phyloP scores from a whole-genome alignment of 1,284 basidiomycete genomes.

The Ceratobasidium sp. region DNA sequence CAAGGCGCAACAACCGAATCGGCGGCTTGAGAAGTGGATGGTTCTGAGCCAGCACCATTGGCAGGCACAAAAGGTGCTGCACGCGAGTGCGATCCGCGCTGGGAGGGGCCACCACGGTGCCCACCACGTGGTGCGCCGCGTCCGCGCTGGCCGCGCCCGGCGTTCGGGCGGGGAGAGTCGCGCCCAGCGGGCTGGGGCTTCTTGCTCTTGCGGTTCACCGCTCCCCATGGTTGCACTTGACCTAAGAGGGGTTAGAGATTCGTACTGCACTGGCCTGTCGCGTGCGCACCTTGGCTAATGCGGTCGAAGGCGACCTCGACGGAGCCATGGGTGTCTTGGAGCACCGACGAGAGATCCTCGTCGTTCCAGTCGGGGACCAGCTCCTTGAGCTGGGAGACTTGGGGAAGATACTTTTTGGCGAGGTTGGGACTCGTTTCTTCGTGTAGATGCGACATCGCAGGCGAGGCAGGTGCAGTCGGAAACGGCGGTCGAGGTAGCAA shows the following conservation, averaged over 20 bases:
- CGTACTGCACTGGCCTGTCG: background rate
- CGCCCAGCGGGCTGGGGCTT: slow-evolving; percentile 55
- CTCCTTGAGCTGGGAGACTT: slow-evolving; percentile 76
- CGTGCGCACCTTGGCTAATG: slow-evolving; percentile 79
- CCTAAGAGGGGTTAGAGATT: slow-evolving; percentile 60
- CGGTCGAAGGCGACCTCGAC: slow-evolving; percentile 76
- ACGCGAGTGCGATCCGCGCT: slow-evolving; percentile 12
- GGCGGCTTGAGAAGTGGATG: slow-evolving; percentile 45
- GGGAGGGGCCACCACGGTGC: slow-evolving; percentile 54
- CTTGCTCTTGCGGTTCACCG: slow-evolving; percentile 88
- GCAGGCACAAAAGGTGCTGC: background rate
- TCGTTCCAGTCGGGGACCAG: slow-evolving; percentile 80
- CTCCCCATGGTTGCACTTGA: slow-evolving; percentile 83
- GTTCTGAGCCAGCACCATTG: slow-evolving; percentile 63
- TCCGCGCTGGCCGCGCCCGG: slow-evolving; percentile 69
- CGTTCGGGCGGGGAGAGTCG: slow-evolving; percentile 24
- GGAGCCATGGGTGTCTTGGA: slow-evolving; percentile 79
- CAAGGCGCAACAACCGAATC: background rate
- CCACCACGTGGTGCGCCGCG: slow-evolving; percentile 67
- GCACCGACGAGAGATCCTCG: slow-evolving; percentile 82
- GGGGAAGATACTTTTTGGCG: slow-evolving; percentile 61
- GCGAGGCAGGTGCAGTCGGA: background rate
- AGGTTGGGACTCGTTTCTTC: slow-evolving; percentile 43
- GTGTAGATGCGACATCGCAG: slow-evolving; percentile 12
- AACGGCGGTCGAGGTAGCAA: background rate